A percentile compares a stretch with the other conserved stretches of the same genome.
Conservation (phyloP, 2,329 filamentous ascomycete species). For the Xylariaceae sp. region DNA sequence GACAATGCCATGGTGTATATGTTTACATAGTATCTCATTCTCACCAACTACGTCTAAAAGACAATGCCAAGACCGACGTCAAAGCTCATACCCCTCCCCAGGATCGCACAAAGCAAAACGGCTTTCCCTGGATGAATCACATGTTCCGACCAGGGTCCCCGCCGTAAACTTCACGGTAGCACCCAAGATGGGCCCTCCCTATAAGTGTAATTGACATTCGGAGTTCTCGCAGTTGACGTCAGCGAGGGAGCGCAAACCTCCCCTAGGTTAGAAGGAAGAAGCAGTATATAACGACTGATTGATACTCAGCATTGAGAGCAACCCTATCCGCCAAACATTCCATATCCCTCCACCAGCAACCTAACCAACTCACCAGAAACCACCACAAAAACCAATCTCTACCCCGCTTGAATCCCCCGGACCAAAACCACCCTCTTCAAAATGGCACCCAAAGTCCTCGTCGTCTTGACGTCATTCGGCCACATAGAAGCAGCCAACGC, state of each 20-base stretch:
- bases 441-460: slow-evolving; percentile 60
- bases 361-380: neutral
- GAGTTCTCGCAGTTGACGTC: slow-evolving; percentile 18
- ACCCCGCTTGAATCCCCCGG: neutral
- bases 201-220: neutral
- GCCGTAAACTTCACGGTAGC: neutral
- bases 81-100: too few species aligned
- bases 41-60: too few species aligned
- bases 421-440: neutral
- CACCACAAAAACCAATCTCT: neutral
- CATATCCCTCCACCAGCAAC: too few species aligned
- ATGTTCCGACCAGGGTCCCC: too few species aligned
- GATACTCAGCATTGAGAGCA: too few species aligned
- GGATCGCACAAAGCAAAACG: too few species aligned
- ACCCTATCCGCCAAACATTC: too few species aligned
- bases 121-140: too few species aligned
- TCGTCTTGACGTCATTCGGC: slow-evolving; percentile 64
- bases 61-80: too few species aligned
- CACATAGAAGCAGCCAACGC: slow-evolving; percentile 46
- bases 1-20: too few species aligned
- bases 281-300: too few species aligned
- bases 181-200: neutral
- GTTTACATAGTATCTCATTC: too few species aligned
- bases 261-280: neutral
- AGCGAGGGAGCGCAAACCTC: slow-evolving; percentile 1